These are phyloP conservation scores for Cochlearia excelsa DNA, from an alignment of 345 rosid species.

Conservation along the genomic window DNA sequence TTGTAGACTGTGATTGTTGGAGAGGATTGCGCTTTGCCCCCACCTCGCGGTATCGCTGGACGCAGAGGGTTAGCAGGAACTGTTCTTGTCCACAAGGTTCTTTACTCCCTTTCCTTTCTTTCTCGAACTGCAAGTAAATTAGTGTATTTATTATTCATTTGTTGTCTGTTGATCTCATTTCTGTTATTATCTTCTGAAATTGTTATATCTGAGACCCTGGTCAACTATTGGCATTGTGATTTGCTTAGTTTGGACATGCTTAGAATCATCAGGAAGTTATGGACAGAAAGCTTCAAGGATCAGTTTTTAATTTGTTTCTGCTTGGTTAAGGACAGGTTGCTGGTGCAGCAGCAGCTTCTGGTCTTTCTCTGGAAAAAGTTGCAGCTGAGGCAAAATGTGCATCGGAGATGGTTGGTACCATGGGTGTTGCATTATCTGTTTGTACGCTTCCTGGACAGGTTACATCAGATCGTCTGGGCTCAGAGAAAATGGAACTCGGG, in stretches of 20 bases:
- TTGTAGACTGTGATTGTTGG: slow-evolving; percentile 88
- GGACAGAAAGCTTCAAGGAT: slow-evolving; percentile 7
- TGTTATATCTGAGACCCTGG: slow-evolving; percentile 16
- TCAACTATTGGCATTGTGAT: background rate
- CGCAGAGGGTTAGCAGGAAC: slow-evolving; percentile 98
- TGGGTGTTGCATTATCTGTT: slow-evolving; percentile 93
- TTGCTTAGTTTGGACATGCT: slow-evolving; percentile 6
- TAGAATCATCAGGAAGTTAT: background rate
- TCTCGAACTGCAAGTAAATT: background rate
- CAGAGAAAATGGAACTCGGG: slow-evolving; percentile 93
- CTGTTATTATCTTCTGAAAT: slow-evolving; percentile 6
- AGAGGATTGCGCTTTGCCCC: slow-evolving; percentile 97
- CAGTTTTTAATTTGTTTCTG: slow-evolving; percentile 12
- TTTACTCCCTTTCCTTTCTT: slow-evolving; percentile 14
- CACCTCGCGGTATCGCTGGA: slow-evolving; percentile 84
- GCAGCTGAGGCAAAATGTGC: slow-evolving; percentile 78
- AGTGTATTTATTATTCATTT: background rate
- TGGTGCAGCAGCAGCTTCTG: slow-evolving; percentile 92
- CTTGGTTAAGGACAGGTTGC: slow-evolving; percentile 58
- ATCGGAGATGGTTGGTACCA: slow-evolving; percentile 83
- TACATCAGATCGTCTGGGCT: slow-evolving; percentile 83
- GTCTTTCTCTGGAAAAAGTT: slow-evolving; percentile 73
- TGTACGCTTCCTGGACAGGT: slow-evolving; percentile 89
- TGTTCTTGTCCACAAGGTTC: slow-evolving; percentile 85
- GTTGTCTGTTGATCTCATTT: background rate